A percentile compares a stretch with the other conserved stretches of the same genome.
Evolutionary conservation across 1,284 basidiomycete genomes (phyloP).

Genomic region (Ustilago loliicola): DNA sequence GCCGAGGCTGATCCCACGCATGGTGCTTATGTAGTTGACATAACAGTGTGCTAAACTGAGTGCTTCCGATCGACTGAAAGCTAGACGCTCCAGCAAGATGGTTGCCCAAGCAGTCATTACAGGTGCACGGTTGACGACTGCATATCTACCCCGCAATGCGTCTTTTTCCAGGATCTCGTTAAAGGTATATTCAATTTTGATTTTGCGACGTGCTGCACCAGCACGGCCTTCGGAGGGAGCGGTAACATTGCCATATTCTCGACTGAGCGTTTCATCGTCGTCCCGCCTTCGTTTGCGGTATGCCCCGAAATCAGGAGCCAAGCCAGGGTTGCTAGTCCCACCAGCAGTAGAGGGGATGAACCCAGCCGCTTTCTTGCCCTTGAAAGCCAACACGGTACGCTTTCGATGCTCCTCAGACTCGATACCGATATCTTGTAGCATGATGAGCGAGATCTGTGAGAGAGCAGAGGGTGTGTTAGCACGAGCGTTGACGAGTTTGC

Average conservation of each 20-base stretch:
- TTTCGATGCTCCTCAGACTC: conserved; percentile 52
- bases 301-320: conserved; percentile 38
- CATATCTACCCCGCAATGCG: conserved; percentile 72
- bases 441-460: conserved; percentile 43
- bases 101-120: conserved; percentile 94
- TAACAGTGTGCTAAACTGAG: conserved; percentile 91
- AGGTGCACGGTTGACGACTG: conserved; percentile 89
- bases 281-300: conserved; percentile 35
- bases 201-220: conserved; percentile 14
- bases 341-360: conserved; percentile 20
- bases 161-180: conserved; percentile 54
- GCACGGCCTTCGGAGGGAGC: conserved; percentile 21
- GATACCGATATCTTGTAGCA: conserved; percentile 57
- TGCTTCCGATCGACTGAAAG: conserved; percentile 87
- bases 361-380: conserved; percentile 52
- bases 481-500: conserved; percentile 57
- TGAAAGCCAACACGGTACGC: conserved; percentile 55
- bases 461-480: conserved; percentile 48
- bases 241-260: conserved; percentile 58
- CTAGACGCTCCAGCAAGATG: conserved; percentile 84
- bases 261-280: conserved; percentile 52
- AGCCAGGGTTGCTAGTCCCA: conserved; percentile 7
- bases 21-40: conserved; percentile 83
- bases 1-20: conserved; percentile 44
- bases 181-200: conserved; percentile 54